These are phyloP conservation scores for Phalaenopsis hybrid DNA, from an alignment of 116 monocot species.

Conservation along the genomic window DNA sequence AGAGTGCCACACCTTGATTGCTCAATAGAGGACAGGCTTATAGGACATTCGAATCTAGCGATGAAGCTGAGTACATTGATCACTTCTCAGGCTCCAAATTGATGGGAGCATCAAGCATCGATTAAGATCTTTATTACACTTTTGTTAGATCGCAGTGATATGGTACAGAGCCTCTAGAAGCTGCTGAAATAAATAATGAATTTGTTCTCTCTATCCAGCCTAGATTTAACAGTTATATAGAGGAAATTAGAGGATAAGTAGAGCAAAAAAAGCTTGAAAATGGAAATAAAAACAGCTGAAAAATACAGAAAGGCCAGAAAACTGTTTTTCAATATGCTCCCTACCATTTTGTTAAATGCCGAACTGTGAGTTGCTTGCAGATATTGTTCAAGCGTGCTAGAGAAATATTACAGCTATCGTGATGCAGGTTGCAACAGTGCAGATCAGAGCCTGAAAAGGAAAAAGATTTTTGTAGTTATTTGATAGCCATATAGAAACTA, in stretches of 20 bases:
- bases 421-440: slow-evolving; percentile 19
- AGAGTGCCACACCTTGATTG: no score
- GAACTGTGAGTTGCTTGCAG: neutral
- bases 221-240: neutral
- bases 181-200: slow-evolving; percentile 1
- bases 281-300: neutral
- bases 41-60: no score
- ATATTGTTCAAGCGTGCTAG: neutral
- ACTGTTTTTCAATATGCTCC: neutral
- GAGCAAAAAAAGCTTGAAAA: neutral
- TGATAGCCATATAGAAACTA: neutral
- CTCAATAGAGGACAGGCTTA: no score
- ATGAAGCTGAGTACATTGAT: no score
- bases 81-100: no score
- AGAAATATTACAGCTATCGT: slow-evolving; percentile 11
- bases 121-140: no score
- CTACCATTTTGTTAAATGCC: neutral
- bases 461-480: neutral
- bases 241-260: neutral
- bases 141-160: no score
- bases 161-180: neutral
- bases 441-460: slow-evolving; percentile 20
- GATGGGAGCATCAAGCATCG: no score
- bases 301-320: neutral
- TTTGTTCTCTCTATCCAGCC: neutral